A percentile compares a stretch with the other conserved stretches of the same genome.
Evolutionary conservation across 306 rosid species (phyloP).

Genomic region (Geum urbanum): DNA sequence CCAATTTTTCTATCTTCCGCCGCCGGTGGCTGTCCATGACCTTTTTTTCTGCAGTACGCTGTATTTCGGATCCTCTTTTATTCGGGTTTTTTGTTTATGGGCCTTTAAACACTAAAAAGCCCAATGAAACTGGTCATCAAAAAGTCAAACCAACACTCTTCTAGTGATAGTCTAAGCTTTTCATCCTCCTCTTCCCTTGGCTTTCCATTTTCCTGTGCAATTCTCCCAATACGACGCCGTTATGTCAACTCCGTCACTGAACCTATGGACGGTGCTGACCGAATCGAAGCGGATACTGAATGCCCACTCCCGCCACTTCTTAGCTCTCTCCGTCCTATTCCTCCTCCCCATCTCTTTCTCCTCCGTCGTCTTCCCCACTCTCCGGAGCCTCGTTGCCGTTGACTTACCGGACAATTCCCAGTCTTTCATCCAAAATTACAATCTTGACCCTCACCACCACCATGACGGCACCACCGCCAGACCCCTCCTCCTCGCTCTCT

Average conservation of each 20-base stretch:
- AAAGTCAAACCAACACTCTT: no score
- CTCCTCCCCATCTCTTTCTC: constrained; percentile 55
- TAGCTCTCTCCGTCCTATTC: constrained; percentile 51
- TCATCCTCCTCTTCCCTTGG: no score
- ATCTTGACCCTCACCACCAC: not conserved
- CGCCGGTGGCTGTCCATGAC: constrained; percentile 41
- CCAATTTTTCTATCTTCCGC: constrained; percentile 55
- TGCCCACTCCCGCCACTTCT: constrained; percentile 52
- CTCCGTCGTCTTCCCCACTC: constrained; percentile 32
- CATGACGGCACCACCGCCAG: not conserved
- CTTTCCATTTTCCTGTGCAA: no score
- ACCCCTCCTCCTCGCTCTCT: constrained; percentile 13
- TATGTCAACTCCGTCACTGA: constrained; percentile 20
- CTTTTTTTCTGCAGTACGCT: no score
- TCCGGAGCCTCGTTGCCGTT: constrained; percentile 32
- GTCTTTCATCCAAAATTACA: constrained; percentile 1
- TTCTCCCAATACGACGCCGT: not conserved
- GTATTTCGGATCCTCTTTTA: no score
- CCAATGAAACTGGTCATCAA: not conserved
- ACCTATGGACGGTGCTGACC: constrained; percentile 27
- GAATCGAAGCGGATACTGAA: constrained; percentile 44
- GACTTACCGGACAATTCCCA: constrained; percentile 9
- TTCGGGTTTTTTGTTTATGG: no score
- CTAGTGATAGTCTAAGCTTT: no score
- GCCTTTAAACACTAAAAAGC: not conserved